Percentiles rank a stretch among this genome's conserved stretches.
These are phyloP conservation scores for Globisporangium camurandrum DNA, from an alignment of 352 stramenopile species.

Conservation along the genomic window DNA sequence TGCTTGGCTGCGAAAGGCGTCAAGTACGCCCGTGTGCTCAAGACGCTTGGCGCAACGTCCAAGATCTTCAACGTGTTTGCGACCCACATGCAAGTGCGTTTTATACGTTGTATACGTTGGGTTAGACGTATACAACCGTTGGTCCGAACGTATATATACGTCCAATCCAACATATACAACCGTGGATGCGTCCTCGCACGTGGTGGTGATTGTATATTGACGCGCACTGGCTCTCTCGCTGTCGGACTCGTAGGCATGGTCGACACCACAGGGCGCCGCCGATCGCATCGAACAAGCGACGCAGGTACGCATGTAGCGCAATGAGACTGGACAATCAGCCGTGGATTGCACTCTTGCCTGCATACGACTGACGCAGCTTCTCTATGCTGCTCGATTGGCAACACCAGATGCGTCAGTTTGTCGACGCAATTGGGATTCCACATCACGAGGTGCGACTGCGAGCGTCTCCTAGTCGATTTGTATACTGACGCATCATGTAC, in stretches of 20 bases:
- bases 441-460: conserved; percentile 43
- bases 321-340: too few species aligned
- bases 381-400: too few species aligned
- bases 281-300: conserved; percentile 63
- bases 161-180: too few species aligned
- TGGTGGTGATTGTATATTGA: too few species aligned
- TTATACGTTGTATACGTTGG: too few species aligned
- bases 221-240: not conserved
- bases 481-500: not conserved
- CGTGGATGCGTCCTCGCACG: too few species aligned
- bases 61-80: conserved; percentile 85
- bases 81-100: conserved; percentile 73
- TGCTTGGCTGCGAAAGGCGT: conserved; percentile 78
- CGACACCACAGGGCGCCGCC: conserved; percentile 41
- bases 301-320: conserved; percentile 30
- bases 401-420: conserved; percentile 51
- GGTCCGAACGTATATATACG: too few species aligned
- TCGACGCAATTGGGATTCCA: conserved; percentile 52
- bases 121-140: too few species aligned
- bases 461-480: too few species aligned
- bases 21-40: conserved; percentile 74
- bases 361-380: not conserved
- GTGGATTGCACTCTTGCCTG: not conserved
- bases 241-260: conserved; percentile 47
- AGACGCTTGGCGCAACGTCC: conserved; percentile 30